Percentiles rank a stretch among this genome's conserved stretches.
Conservation (phyloP, 257 asterid species). For the Verbena officinalis region DNA sequence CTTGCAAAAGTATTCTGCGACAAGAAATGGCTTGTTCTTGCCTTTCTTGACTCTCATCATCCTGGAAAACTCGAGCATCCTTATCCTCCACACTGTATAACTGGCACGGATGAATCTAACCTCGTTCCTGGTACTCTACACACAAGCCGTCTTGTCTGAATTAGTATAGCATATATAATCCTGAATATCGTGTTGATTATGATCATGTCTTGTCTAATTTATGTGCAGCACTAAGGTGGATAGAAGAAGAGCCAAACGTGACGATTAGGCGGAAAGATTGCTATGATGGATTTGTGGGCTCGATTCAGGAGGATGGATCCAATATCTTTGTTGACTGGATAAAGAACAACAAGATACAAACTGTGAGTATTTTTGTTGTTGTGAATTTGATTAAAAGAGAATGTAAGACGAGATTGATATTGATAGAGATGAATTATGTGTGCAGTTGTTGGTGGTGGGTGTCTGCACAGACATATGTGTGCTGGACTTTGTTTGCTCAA, state of each 20-base stretch:
- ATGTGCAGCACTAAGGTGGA: slow-evolving; percentile 62
- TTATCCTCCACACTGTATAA: slow-evolving; percentile 70
- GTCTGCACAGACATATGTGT: slow-evolving; percentile 78
- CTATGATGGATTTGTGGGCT: slow-evolving; percentile 70
- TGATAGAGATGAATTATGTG: slow-evolving; percentile 15
- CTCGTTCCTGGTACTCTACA: slow-evolving; percentile 60
- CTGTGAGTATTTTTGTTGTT: slow-evolving; percentile 39
- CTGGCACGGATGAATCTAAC: slow-evolving; percentile 61
- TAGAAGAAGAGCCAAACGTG: slow-evolving; percentile 62
- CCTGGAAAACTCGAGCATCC: slow-evolving; percentile 71
- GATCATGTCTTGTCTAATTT: neutral
- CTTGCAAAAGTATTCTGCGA: slow-evolving; percentile 58
- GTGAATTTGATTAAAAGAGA: neutral
- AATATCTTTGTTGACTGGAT: slow-evolving; percentile 69
- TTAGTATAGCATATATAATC: too few relatives aligned
- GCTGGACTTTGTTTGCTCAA: slow-evolving; percentile 73
- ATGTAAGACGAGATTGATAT: neutral
- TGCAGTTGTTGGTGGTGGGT: slow-evolving; percentile 62
- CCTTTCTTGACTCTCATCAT: slow-evolving; percentile 64
- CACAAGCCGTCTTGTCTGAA: too few relatives aligned
- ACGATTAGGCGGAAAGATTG: slow-evolving; percentile 71
- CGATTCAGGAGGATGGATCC: slow-evolving; percentile 65
- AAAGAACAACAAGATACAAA: slow-evolving; percentile 49
- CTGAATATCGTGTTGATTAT: neutral
- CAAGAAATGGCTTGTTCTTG: slow-evolving; percentile 63